Conservation (phyloP, 345 rosid genomes). For the Boechera stricta region DNA sequence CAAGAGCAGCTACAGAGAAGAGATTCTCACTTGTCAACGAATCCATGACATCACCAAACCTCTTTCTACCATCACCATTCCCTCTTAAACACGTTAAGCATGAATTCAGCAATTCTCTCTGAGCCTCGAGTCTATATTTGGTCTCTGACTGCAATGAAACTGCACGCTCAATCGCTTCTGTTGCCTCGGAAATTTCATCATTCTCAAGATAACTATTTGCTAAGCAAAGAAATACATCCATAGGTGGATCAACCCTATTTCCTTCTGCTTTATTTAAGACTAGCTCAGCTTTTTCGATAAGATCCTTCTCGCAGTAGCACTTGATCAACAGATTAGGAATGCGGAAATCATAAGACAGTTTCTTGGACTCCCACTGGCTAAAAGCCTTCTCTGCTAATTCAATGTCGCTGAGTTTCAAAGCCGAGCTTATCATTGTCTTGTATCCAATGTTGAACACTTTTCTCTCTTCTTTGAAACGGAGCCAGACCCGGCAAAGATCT, state of each 20-base stretch:
- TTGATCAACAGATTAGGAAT: slow-evolving; percentile 11
- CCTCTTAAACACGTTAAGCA: not conserved
- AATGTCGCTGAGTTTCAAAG: not conserved
- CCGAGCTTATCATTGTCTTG: not conserved
- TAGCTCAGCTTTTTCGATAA: slow-evolving; percentile 2
- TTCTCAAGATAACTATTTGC: not conserved
- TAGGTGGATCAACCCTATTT: not conserved
- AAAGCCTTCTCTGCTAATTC: slow-evolving; percentile 1
- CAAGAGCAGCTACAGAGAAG: not conserved
- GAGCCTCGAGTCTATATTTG: not conserved
- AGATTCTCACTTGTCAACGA: not conserved
- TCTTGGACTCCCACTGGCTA: not conserved
- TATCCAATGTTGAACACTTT: slow-evolving; percentile 4
- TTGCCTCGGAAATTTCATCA: slow-evolving; percentile 5
- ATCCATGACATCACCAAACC: not conserved
- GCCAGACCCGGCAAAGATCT: not conserved
- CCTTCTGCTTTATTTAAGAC: not conserved
- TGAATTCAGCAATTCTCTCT: not conserved
- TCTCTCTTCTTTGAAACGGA: not conserved
- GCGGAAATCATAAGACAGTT: slow-evolving; percentile 9
- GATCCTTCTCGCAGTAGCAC: not conserved
- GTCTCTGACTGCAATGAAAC: not conserved
- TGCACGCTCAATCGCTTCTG: not conserved
- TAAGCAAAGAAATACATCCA: not conserved
- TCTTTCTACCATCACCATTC: not conserved